Evolutionary conservation across 495 filamentous ascomycete species (phyloP).

Genomic region (Podospora tetraspora): DNA sequence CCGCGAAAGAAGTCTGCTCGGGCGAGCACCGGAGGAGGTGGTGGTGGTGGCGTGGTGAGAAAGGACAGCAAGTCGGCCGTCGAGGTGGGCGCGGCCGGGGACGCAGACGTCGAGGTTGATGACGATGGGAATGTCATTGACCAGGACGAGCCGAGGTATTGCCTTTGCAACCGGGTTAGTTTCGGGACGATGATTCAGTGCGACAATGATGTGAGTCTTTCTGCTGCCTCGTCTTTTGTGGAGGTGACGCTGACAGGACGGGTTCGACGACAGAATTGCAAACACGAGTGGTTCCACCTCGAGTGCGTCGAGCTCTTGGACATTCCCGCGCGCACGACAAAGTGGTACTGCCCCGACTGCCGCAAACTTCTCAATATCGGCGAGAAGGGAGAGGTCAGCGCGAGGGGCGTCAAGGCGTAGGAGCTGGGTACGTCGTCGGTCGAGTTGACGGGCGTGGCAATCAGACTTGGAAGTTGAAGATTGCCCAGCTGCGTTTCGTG

Average conservation of each 20-base stretch:
- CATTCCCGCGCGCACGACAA: conserved; percentile 68
- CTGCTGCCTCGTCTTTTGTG: neutral
- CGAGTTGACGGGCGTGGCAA: neutral
- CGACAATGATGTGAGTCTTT: conserved; percentile 78
- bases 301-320: conserved; percentile 75
- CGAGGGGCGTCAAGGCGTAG: conserved; percentile 48
- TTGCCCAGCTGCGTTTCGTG: neutral
- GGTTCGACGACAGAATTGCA: conserved; percentile 50
- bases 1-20: conserved; percentile 54
- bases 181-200: conserved; percentile 95
- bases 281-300: conserved; percentile 90
- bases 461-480: neutral
- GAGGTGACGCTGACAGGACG: neutral
- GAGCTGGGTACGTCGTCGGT: neutral
- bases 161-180: conserved; percentile 84
- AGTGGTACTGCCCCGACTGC: conserved; percentile 95
- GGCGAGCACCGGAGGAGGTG: conserved; percentile 9
- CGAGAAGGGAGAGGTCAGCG: conserved; percentile 51
- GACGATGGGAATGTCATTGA: conserved; percentile 75
- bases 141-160: conserved; percentile 82
- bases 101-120: conserved; percentile 47
- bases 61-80: conserved; percentile 28
- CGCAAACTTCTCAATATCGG: conserved; percentile 60
- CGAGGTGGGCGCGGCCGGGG: conserved; percentile 23
- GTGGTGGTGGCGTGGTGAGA: neutral